Evolutionary conservation across 306 rosid genomes (phyloP).

Genomic region (Crotalaria pallida): DNA sequence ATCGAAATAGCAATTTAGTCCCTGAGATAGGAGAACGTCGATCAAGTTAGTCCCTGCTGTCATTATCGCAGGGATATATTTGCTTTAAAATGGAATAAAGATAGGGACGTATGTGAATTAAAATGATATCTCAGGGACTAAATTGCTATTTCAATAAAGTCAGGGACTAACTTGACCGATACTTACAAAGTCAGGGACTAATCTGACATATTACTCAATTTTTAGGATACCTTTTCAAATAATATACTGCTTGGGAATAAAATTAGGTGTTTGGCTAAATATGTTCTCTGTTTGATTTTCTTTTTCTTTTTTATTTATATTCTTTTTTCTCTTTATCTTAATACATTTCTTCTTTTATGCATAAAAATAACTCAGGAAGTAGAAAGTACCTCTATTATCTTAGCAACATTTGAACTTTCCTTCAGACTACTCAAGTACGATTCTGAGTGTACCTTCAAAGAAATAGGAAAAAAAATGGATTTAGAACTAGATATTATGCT

Average conservation of each 20-base stretch:
- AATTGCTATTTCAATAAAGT: no score
- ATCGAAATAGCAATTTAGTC: no score
- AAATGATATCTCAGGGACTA: no score
- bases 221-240: background rate
- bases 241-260: background rate
- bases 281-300: background rate
- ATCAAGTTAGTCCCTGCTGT: no score
- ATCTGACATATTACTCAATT: no score
- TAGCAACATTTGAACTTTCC: conserved; percentile 67
- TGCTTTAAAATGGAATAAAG: no score
- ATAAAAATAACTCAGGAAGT: background rate
- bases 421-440: conserved; percentile 69
- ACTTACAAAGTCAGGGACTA: no score
- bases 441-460: conserved; percentile 72
- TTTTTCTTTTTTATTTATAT: background rate
- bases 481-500: background rate
- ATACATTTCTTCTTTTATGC: background rate
- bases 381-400: conserved; percentile 66
- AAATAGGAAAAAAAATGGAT: conserved; percentile 2
- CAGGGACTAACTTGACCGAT: no score
- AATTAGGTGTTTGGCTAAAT: background rate
- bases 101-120: no score
- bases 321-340: background rate
- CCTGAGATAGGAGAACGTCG: no score
- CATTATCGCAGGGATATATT: no score